phyloP scores from a whole-genome alignment of 1,284 basidiomycete species.

The Ceratobasidium sp. region DNA sequence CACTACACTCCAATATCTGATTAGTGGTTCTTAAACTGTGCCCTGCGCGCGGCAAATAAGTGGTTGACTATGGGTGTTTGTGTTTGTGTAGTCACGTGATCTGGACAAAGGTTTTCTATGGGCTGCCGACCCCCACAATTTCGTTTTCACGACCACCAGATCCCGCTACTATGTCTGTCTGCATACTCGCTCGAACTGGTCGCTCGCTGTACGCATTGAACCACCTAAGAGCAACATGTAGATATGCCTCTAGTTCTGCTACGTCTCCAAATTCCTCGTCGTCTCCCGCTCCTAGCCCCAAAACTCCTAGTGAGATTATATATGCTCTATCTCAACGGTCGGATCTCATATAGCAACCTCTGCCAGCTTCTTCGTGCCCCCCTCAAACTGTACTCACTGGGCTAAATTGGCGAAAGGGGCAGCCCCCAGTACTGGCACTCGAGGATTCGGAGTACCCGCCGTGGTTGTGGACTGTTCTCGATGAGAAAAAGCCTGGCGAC shows the following conservation, averaged over 20 bases:
- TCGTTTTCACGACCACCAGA: neutral
- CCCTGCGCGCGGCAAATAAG: too few species aligned
- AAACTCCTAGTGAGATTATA: slow-evolving; percentile 18
- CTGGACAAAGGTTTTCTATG: too few species aligned
- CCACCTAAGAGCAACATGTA: neutral
- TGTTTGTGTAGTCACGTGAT: too few species aligned
- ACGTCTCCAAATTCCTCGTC: neutral
- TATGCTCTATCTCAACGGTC: neutral
- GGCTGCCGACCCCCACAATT: too few species aligned
- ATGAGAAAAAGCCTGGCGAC: slow-evolving; percentile 67
- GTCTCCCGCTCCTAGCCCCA: neutral
- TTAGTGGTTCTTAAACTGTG: too few species aligned
- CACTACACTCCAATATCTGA: too few species aligned
- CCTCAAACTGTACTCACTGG: slow-evolving; percentile 81
- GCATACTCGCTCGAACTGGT: neutral
- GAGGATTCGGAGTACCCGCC: slow-evolving; percentile 88
- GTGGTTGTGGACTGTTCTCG: slow-evolving; percentile 88
- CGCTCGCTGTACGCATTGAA: neutral
- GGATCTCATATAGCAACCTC: neutral
- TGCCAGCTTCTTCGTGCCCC: slow-evolving; percentile 63
- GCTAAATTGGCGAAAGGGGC: slow-evolving; percentile 85
- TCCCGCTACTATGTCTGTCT: slow-evolving; percentile 7
- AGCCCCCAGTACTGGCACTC: slow-evolving; percentile 81
- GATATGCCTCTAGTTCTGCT: slow-evolving; percentile 20
- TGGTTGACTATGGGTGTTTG: too few species aligned